A percentile compares a stretch with the other conserved stretches of the same genome.
Conservation (phyloP, 371 early-diverging fungal genomes). For the Rhizomucor pusillus region DNA sequence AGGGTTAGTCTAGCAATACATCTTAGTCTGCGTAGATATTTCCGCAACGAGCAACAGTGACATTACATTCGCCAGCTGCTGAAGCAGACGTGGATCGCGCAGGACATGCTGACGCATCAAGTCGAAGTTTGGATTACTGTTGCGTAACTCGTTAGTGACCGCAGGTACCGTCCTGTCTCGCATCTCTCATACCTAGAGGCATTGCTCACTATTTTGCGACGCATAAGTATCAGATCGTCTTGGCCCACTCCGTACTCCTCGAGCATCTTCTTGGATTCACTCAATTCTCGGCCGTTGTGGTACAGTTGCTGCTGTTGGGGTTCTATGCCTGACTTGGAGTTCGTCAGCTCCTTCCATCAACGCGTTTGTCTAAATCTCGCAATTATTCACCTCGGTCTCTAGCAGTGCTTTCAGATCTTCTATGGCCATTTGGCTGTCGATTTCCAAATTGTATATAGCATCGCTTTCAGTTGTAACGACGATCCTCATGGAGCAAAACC, state of each 20-base stretch:
- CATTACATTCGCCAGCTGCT: constrained; percentile 60
- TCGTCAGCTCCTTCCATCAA: neutral
- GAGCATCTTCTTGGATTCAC: constrained; percentile 63
- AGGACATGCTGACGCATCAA: constrained; percentile 75
- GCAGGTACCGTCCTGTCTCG: neutral
- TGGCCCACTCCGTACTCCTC: constrained; percentile 63
- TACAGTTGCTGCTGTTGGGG: constrained; percentile 44
- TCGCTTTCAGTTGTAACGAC: constrained; percentile 65
- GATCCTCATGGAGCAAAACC: constrained; percentile 46
- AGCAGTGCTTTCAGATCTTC: constrained; percentile 81
- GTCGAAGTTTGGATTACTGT: constrained; percentile 57
- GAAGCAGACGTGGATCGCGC: constrained; percentile 60
- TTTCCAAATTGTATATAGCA: constrained; percentile 68
- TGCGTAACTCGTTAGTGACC: neutral
- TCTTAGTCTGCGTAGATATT: neutral
- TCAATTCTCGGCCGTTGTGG: constrained; percentile 62
- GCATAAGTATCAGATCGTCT: constrained; percentile 75
- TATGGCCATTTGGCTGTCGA: constrained; percentile 77
- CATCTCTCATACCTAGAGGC: constrained; percentile 2
- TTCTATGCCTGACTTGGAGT: constrained; percentile 54
- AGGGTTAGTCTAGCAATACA: constrained; percentile 57
- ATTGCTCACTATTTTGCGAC: constrained; percentile 16
- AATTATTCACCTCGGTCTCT: constrained; percentile 67
- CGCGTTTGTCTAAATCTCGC: constrained; percentile 2
- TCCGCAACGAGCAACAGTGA: too few relatives aligned